phyloP scores from a whole-genome alignment of 805 yeast species.

The Lachancea thermotolerans region DNA sequence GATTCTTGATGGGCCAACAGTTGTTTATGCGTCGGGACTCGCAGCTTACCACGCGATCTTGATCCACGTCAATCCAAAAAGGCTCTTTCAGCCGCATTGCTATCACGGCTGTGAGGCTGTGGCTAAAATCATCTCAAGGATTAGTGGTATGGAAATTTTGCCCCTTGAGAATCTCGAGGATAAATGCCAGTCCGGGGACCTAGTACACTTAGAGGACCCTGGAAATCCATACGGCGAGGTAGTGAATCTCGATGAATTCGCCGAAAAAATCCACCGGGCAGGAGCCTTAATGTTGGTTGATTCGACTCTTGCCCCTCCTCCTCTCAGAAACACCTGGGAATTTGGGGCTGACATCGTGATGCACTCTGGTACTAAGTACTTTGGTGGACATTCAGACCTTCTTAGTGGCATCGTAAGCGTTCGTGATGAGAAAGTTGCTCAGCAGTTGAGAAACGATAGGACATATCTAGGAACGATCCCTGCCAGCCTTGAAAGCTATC shows the following conservation, averaged over 20 bases:
- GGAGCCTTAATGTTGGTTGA: conserved; percentile 75
- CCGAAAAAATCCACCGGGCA: conserved; percentile 62
- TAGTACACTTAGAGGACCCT: conserved; percentile 82
- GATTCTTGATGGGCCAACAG: conserved; percentile 57
- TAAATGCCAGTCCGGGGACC: conserved; percentile 51
- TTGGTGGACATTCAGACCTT: conserved; percentile 93
- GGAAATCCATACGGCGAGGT: conserved; percentile 76
- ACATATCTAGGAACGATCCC: conserved; percentile 69
- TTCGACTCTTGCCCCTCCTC: conserved; percentile 93
- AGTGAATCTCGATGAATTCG: conserved; percentile 55
- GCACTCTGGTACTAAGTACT: conserved; percentile 90
- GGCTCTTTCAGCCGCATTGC: conserved; percentile 66
- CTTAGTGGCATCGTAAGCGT: conserved; percentile 75
- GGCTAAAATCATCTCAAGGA: conserved; percentile 53
- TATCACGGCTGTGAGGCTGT: conserved; percentile 83
- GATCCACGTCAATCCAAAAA: conserved; percentile 64
- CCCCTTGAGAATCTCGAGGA: conserved; percentile 43
- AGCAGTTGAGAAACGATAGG: conserved; percentile 54
- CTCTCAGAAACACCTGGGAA: conserved; percentile 71
- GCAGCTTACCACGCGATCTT: conserved; percentile 75
- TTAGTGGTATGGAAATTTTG: conserved; percentile 48
- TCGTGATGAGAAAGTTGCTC: conserved; percentile 43
- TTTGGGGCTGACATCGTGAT: conserved; percentile 84
- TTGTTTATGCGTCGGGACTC: conserved; percentile 71
- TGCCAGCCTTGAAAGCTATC: conserved; percentile 68